Evolutionary conservation across 1,284 basidiomycete genomes (phyloP).

Genomic region (Kwoniella shivajii): DNA sequence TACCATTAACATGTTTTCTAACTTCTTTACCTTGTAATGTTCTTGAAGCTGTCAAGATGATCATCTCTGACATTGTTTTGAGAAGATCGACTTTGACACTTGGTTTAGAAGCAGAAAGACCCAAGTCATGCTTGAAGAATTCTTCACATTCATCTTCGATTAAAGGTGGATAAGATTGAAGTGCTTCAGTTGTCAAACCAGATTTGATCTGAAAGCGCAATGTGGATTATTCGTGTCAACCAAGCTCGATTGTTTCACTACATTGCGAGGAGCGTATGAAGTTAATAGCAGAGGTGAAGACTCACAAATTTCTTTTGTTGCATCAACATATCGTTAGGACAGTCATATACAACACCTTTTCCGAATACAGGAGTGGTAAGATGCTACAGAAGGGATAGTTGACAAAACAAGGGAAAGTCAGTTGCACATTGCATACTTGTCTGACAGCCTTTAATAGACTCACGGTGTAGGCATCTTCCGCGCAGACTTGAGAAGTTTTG

Average conservation of each 20-base stretch:
- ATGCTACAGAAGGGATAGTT: conserved; percentile 61
- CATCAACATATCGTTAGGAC: conserved; percentile 96
- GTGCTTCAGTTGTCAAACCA: conserved; percentile 88
- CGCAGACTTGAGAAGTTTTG: conserved; percentile 86
- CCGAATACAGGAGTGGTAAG: conserved; percentile 92
- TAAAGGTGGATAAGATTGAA: conserved; percentile 87
- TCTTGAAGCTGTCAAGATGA: conserved; percentile 89
- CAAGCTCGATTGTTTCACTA: not conserved
- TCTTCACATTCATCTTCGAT: conserved; percentile 80
- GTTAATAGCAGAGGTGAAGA: not conserved
- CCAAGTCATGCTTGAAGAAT: conserved; percentile 62
- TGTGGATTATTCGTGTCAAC: not conserved
- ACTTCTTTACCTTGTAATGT: conserved; percentile 94
- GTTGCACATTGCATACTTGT: not conserved
- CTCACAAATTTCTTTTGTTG: conserved; percentile 93
- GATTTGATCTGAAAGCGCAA: conserved; percentile 67
- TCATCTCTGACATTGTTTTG: conserved; percentile 85
- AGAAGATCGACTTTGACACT: conserved; percentile 60
- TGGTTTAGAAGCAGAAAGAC: conserved; percentile 24
- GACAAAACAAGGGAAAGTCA: not conserved
- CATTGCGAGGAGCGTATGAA: not conserved
- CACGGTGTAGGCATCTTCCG: conserved; percentile 95
- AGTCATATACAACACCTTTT: conserved; percentile 96
- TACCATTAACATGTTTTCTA: conserved; percentile 73
- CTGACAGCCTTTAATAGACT: conserved; percentile 35